Base-by-base conservation (phyloP, 805 yeast species). In the Wickerhamiella kurtzmanii region DNA sequence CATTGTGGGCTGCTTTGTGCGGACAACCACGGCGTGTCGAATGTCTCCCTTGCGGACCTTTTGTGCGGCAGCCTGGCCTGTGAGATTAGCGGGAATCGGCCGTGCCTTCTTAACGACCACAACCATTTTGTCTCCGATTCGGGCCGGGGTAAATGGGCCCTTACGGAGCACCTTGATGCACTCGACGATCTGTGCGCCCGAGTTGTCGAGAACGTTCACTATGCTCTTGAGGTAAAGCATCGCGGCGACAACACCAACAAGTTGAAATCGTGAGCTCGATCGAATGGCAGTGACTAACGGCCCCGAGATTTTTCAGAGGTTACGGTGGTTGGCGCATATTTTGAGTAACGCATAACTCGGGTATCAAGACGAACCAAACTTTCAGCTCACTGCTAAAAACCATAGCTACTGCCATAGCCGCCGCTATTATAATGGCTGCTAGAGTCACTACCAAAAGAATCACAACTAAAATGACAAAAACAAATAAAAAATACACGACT, bases 31-130 rank as follows among this genome's bases (percentile, higher is more conserved):
- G 3, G 96, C 98, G 60, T 94, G 89, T 49, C 92, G 82, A 46
- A 92, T 85, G 61, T 92, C 98, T 56, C 96, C 95, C 67, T 92
- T 81, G 64, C 88, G 85, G 38, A 89, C 95, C 64, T 82, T 83
- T 47, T 60, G 64, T 37, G 79, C 72, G 2, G 46, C 54, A 1
- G 80, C 68, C 40, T 82, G 79, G 54, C 92, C 94, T 1, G 86
- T 74, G 49, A 81, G 73, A 51, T 76, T 80, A 40, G 79, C 74
- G 43, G 79, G 73, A 51, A 82, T 64, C 13, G 95, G 89, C 60
- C 76, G 77, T 40, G 96, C 94, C 64, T 85, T 82, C 64, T 88
- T 88, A 44, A 92, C 89, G 50, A 92, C 98, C 46, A 86, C 94
- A 8, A 92, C 95, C 52, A 92, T 82, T 63, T 80, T 82, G 65